Evolutionary conservation across 2,329 filamentous ascomycete genomes (phyloP), one percentile per base, ranked within the genome.

Genomic region (Pseudogymnoascus sp.): DNA sequence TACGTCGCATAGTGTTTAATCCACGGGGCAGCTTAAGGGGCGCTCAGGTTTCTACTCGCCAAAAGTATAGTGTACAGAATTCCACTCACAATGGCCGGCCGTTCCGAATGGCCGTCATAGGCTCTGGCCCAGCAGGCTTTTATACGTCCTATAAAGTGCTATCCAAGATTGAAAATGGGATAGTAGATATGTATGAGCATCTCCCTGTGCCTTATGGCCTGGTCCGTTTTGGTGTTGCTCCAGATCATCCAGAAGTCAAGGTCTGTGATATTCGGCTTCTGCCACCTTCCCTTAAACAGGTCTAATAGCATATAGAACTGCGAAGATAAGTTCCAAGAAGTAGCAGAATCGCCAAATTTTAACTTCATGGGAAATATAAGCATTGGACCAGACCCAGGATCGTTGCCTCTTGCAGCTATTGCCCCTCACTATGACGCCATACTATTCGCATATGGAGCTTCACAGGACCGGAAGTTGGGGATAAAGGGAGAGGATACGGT

Each of bases 161-260:
- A 81, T 83, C 84, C 62, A 90, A 87, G 70, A 81, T 94, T 38
- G 80, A 86, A 21, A 79, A 87, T 72, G 86, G 88, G 0, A 82
- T 84, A 60, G 83, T 99, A 21, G 93, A 97, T 75, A 97, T 99
- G 93, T 99, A 96, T 73, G 94, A 99, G 76, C 86, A 91, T 28
- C 78, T 97, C 40, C 94, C 94, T 0, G 92, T 96, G 3, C 94
- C 94, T 0, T 99, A 91, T 73, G 94, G 94, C 1, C 82, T 99
- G 63, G 92, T 96, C 60, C 83, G 94, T 63, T 96, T 94, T 72
- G 94, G 94, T 7, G 94, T 99, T 64, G 95, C 94, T n/a, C 94
- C 94, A 4, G 94, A 99, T 74, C 94, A 99, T 76, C 93, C 94
- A 0, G 93, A 99, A 77, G 94, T 99, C 68, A 99, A 99, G 85